Conservation (phyloP, 805 yeast species). For the Ogataea henricii region DNA sequence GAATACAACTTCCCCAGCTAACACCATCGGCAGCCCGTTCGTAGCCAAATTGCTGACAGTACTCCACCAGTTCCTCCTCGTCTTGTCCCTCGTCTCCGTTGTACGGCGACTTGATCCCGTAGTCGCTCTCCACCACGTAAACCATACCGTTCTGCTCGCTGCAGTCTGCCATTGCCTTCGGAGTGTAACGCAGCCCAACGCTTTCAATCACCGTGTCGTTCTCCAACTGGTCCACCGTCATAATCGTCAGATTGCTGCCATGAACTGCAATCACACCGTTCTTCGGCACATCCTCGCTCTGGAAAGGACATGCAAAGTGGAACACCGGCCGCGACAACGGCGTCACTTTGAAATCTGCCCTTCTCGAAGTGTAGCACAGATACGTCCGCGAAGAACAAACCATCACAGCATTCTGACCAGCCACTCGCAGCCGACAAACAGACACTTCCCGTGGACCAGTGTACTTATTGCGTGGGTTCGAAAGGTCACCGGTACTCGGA, state of each 20-base stretch:
- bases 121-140: constrained; percentile 51
- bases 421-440: constrained; percentile 41
- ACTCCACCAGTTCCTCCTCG: constrained; percentile 23
- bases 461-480: constrained; percentile 67
- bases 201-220: constrained; percentile 39
- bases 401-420: constrained; percentile 39
- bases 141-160: constrained; percentile 28
- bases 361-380: constrained; percentile 44
- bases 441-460: constrained; percentile 69
- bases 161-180: constrained; percentile 43
- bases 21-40: constrained; percentile 18
- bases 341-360: constrained; percentile 40
- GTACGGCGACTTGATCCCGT: constrained; percentile 37
- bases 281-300: constrained; percentile 59
- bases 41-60: constrained; percentile 50
- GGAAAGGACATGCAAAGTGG: constrained; percentile 52
- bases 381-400: constrained; percentile 60
- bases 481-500: constrained; percentile 56
- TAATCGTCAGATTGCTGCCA: constrained; percentile 53
- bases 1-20: constrained; percentile 56
- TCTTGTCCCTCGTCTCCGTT: constrained; percentile 8
- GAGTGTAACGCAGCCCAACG: constrained; percentile 51
- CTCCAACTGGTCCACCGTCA: constrained; percentile 48
- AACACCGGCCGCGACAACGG: constrained; percentile 50
- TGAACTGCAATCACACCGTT: constrained; percentile 66